These are phyloP conservation scores for Pholiota microspora DNA, from an alignment of 768 basidiomycete genomes.

Conservation along the genomic window DNA sequence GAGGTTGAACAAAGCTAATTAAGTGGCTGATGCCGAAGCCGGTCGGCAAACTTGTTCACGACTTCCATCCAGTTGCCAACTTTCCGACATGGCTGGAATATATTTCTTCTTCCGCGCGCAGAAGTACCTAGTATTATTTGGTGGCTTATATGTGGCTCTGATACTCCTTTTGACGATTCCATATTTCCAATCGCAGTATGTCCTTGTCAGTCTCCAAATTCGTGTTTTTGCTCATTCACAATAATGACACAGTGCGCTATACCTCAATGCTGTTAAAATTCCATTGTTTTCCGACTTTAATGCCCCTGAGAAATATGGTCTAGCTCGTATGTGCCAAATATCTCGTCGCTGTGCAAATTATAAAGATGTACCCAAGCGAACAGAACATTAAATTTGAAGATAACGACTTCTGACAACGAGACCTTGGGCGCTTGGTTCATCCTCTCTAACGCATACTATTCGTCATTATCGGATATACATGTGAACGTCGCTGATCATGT, in stretches of 20 bases:
- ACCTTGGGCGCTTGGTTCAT: conserved; percentile 86
- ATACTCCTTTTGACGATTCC: conserved; percentile 59
- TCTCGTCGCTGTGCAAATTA: neutral
- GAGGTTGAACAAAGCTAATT: too few species aligned
- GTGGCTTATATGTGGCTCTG: conserved; percentile 50
- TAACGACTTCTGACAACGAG: conserved; percentile 75
- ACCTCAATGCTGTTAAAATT: conserved; percentile 62
- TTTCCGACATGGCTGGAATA: conserved; percentile 16
- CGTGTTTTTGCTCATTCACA: neutral
- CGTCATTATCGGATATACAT: conserved; percentile 39
- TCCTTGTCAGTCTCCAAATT: neutral
- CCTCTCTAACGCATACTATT: conserved; percentile 65
- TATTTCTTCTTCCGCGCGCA: conserved; percentile 21
- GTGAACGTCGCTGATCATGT: conserved; percentile 41
- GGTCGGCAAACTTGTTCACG: neutral
- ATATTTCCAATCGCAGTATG: conserved; percentile 60
- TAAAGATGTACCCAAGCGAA: conserved; percentile 46
- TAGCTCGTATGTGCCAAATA: conserved; percentile 60
- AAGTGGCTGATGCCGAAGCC: too few species aligned
- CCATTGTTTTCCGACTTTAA: conserved; percentile 66
- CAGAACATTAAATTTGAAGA: conserved; percentile 70
- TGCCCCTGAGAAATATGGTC: conserved; percentile 72
- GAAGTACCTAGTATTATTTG: conserved; percentile 37
- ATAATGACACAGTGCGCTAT: conserved; percentile 37
- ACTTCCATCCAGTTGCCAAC: neutral